A percentile compares a stretch with the other conserved stretches of the same genome.
phyloP scores from a whole-genome alignment of 108 stramenopile genomes.

The Cyclostephanos invisitatus region DNA sequence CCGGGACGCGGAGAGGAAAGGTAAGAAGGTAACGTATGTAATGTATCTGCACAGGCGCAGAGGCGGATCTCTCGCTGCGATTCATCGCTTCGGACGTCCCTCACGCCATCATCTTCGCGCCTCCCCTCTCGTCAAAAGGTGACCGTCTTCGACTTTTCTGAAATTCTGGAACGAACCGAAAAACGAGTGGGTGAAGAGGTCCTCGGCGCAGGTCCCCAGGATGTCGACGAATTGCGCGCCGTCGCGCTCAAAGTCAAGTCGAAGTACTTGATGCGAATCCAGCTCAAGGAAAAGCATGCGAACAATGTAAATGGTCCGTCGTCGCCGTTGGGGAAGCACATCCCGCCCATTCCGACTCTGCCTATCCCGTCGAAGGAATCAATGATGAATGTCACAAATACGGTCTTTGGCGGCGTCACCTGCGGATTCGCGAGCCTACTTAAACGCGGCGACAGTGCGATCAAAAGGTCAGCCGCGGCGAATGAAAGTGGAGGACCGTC shows the following conservation, averaged over 20 bases:
- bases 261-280: constrained; percentile 54
- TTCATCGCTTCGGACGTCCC: neutral
- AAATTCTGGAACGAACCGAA: constrained; percentile 78
- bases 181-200: constrained; percentile 78
- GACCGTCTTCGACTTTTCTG: constrained; percentile 88
- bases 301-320: constrained; percentile 26
- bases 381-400: constrained; percentile 36
- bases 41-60: too few species aligned
- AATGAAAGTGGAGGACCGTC: neutral
- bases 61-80: neutral
- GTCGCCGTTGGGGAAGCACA: constrained; percentile 2
- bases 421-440: constrained; percentile 38
- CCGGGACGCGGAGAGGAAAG: constrained; percentile 29
- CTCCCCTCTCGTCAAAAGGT: constrained; percentile 43
- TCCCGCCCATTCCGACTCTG: neutral
- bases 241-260: constrained; percentile 59
- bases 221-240: constrained; percentile 73
- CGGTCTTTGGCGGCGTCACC: constrained; percentile 30
- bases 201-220: constrained; percentile 77
- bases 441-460: constrained; percentile 6
- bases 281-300: constrained; percentile 49
- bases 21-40: constrained; percentile 2
- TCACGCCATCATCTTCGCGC: neutral
- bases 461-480: neutral
- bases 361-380: constrained; percentile 30